Conservation (phyloP, 192 early-diverging fungal genomes). For the Coemansia sp. region DNA sequence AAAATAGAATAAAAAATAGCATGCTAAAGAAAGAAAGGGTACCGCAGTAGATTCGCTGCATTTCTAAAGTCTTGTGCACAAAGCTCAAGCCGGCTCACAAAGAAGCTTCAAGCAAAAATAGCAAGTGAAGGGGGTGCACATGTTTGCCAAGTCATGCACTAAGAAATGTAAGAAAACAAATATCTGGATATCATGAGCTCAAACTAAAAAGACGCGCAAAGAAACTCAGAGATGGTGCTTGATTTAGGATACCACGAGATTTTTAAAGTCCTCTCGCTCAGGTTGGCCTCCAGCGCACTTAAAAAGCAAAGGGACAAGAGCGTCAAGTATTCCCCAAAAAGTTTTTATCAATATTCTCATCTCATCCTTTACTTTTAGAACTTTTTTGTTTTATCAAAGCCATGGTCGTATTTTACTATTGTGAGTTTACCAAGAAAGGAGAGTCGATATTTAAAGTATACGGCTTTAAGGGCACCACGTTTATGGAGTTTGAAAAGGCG, state of each 20-base stretch:
- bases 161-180: not conserved
- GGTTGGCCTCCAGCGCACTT: not conserved
- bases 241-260: not conserved
- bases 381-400: not conserved
- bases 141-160: not conserved
- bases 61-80: no score
- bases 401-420: not conserved
- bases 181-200: not conserved
- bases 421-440: not conserved
- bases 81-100: not conserved
- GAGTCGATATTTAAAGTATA: not conserved
- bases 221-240: not conserved
- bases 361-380: not conserved
- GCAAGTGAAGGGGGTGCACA: not conserved
- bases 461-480: not conserved
- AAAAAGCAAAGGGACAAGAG: not conserved
- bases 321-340: not conserved
- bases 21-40: not conserved
- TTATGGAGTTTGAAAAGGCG: not conserved
- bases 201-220: not conserved
- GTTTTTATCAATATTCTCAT: not conserved
- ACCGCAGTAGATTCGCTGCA: not conserved
- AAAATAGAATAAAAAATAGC: not conserved
- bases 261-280: not conserved
- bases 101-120: not conserved